Base-by-base conservation (phyloP, 2,329 filamentous ascomycete species). In the Fusarium decemcellulare region DNA sequence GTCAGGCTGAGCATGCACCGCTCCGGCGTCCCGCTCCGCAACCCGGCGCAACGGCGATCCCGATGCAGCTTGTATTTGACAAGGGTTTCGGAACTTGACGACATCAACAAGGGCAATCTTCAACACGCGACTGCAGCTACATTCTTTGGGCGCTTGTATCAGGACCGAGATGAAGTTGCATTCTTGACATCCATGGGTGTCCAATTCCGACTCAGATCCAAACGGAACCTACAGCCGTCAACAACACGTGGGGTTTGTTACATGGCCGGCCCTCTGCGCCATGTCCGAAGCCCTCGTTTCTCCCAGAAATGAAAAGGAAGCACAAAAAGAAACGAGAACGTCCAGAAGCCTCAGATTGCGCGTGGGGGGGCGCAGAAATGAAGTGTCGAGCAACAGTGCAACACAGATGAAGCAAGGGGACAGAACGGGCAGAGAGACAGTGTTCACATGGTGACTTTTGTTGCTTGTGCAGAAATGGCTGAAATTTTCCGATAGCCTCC, bases 11-110 rank as follows among this genome's bases (percentile, higher is more conserved):
- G 62, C 57, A 43, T 58, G 16, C 44, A 44, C 18, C 43, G 16
- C 44, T 54, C 30, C 52, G 50, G 48, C 50, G 67, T 42, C 53
- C 59, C 64, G 62, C 51, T 61, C 52, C 61, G 56, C 52, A 54
- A 63, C 55, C 56, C 68, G 57, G 68, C 60, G 61, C 61, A 68
- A 71, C 71, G 71, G 71, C 69, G 69, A 73, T 73, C 67, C 71
- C 71, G 71, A 71, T 71, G 67, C 64, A 68, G 64, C 44, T 48
- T 59, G 37, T 59, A 23, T 23, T 34, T 30, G 43, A 50, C 40
- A 54, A 58, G 61, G 58, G 40, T 61, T 47, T 44, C 30, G 42
- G 18, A 23, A 23, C n/a, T 34, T 47, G 27, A n/a, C 47, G 54
- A 46, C 47, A 50, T 14, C 36, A 60, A 16, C 48, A 30, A 44